Percentiles rank a stretch among this genome's conserved stretches.
phyloP scores from a whole-genome alignment of 2,329 filamentous ascomycete species.

The Hypoxylon sp. region DNA sequence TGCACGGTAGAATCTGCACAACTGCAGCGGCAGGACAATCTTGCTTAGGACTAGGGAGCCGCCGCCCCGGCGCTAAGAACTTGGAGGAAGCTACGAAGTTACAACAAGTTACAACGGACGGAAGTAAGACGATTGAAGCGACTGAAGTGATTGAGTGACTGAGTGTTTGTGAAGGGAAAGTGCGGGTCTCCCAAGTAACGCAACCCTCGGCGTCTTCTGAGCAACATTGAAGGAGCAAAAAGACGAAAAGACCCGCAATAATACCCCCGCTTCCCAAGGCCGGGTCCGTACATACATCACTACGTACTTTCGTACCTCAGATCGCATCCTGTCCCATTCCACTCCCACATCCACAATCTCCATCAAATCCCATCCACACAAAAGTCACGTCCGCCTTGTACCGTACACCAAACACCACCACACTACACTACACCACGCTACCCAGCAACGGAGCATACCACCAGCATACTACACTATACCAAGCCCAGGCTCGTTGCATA shows the following conservation, averaged over 20 bases:
- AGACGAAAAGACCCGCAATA: constrained; percentile 43
- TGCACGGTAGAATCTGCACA: constrained; percentile 18
- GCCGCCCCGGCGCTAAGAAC: constrained; percentile 24
- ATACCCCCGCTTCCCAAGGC: constrained; percentile 42
- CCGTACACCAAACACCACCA: constrained; percentile 41
- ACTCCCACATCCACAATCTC: constrained; percentile 42
- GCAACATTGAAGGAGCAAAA: constrained; percentile 19
- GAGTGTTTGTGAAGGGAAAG: constrained; percentile 31
- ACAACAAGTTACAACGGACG: background rate
- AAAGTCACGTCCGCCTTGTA: constrained; percentile 46
- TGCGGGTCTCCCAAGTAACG: constrained; percentile 57
- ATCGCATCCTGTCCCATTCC: constrained; percentile 38
- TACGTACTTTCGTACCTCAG: constrained; percentile 39
- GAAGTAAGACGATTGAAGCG: constrained; percentile 13
- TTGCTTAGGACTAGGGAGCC: constrained; percentile 44
- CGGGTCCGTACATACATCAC: constrained; percentile 9
- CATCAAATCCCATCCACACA: constrained; percentile 44
- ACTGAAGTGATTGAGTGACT: no score
- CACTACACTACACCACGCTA: constrained; percentile 30
- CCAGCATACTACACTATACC: constrained; percentile 36
- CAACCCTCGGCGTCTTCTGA: constrained; percentile 54
- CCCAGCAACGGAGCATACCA: constrained; percentile 16
- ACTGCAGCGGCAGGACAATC: constrained; percentile 50
- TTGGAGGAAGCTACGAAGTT: constrained; percentile 1
- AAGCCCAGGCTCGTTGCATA: constrained; percentile 33